These are phyloP conservation scores for Saccharomycopsis microspora DNA, from an alignment of 805 yeast genomes.

Conservation along the genomic window DNA sequence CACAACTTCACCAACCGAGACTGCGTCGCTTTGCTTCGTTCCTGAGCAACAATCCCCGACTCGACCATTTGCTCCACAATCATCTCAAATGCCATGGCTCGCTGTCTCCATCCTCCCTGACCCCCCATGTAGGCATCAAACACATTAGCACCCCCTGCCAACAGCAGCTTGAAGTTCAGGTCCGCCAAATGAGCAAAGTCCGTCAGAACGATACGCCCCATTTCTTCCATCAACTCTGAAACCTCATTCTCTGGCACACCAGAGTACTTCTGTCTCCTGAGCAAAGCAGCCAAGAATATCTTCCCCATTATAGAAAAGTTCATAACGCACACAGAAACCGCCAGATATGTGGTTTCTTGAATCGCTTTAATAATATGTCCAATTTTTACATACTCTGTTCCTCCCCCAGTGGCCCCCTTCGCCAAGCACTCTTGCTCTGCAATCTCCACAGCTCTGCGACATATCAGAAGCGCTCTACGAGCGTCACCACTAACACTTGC, in stretches of 20 bases:
- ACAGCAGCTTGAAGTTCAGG: slow-evolving; percentile 4
- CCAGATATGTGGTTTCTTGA: slow-evolving; percentile 67
- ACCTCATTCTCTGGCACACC: slow-evolving; percentile 61
- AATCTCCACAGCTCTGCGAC: slow-evolving; percentile 80
- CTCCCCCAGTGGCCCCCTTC: slow-evolving; percentile 22
- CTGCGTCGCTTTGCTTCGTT: slow-evolving; percentile 58
- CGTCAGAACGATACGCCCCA: slow-evolving; percentile 39
- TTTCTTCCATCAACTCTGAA: slow-evolving; percentile 74
- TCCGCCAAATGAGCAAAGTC: slow-evolving; percentile 18
- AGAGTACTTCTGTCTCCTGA: slow-evolving; percentile 52
- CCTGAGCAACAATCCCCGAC: slow-evolving; percentile 64
- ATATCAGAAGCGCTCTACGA: slow-evolving; percentile 77
- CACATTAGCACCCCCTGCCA: background rate
- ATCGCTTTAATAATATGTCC: slow-evolving; percentile 72
- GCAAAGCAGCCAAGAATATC: slow-evolving; percentile 55
- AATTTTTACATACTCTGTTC: slow-evolving; percentile 48
- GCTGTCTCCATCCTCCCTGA: slow-evolving; percentile 7
- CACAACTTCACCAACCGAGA: slow-evolving; percentile 51
- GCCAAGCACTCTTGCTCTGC: slow-evolving; percentile 55
- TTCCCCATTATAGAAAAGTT: slow-evolving; percentile 60
- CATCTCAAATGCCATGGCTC: slow-evolving; percentile 40
- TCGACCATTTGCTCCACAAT: slow-evolving; percentile 64
- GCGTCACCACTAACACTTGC: slow-evolving; percentile 98
- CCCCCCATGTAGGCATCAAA: slow-evolving; percentile 7
- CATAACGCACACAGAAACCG: slow-evolving; percentile 46